Evolutionary conservation across 768 basidiomycete species (phyloP), one percentile per base, ranked within the genome.

Genomic region (Galerina marginata): DNA sequence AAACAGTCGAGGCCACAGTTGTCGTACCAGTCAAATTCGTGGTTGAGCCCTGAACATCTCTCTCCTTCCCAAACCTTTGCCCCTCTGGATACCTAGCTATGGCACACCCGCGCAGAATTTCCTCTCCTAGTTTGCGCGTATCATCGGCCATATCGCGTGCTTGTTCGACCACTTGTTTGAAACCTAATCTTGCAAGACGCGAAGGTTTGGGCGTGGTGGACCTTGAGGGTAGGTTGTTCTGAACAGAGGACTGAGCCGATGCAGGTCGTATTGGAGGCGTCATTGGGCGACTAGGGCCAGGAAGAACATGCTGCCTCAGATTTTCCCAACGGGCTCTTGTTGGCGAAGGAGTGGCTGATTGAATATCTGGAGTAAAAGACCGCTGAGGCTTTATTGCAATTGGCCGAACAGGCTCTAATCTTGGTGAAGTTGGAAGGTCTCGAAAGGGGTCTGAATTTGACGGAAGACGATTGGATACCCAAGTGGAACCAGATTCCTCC

Each of bases 141-240:
- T 86, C 83, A 44, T 86, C 83, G 0, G 77, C 72, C 42, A 78
- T 75, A 55, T 85, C 86, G 26, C 81, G 81, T 3, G 77, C 88
- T 57, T 86, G 81, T 37, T 91, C 89, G 1, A 90, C 88, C 11
- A 89, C 84, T 23, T 90, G 86, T 48, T 80, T 79, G 63, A 89
- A 86, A 1, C 83, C 86, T 11, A 87, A 71, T 47, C 79, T 79
- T 6, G 79, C 78, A 33, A 88, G 69, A 12, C 83, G 77, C 37
- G 83, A 85, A 4, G 77, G 78, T 64, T 84, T 87, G 9, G 84
- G 81, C 0, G 83, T 72, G n/a, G 57, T 59, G 5, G 69, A 65
- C 14, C 69, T 64, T 14, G 59, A 15, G 1, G 72, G 54, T 55
- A 60, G 9, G 57, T 61, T 44, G 56, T 65, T 33, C 59, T 39